These are phyloP conservation scores for Venturia aucupariae DNA, from an alignment of 2,329 filamentous ascomycete species.

Conservation along the genomic window DNA sequence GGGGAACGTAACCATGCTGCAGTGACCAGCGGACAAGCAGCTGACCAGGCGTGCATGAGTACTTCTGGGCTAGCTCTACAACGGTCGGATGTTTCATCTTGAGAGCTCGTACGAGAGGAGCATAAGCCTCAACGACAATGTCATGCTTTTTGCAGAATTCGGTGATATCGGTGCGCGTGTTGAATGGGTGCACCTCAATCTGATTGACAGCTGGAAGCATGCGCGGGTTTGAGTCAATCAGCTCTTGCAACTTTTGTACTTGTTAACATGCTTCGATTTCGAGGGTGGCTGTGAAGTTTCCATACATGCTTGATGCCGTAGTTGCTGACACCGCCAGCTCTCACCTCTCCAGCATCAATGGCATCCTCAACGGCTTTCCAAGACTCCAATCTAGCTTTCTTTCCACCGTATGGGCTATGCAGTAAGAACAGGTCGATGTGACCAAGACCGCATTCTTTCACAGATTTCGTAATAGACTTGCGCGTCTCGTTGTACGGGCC, in stretches of 20 bases:
- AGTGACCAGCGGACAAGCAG: constrained; percentile 70
- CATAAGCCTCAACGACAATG: constrained; percentile 71
- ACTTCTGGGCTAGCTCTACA: constrained; percentile 53
- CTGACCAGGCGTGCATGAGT: constrained; percentile 62
- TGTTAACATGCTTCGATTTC: neutral
- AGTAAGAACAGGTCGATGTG: constrained; percentile 75
- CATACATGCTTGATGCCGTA: constrained; percentile 65
- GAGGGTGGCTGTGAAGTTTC: constrained; percentile 15
- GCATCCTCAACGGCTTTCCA: constrained; percentile 74
- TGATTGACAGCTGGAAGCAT: constrained; percentile 66
- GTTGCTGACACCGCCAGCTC: constrained; percentile 66
- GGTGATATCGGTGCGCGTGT: constrained; percentile 59
- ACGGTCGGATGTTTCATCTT: constrained; percentile 61
- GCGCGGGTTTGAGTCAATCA: constrained; percentile 53
- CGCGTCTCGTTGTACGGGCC: constrained; percentile 59
- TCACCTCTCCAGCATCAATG: constrained; percentile 60
- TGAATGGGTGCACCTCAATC: constrained; percentile 69
- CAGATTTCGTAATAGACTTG: constrained; percentile 54
- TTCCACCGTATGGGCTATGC: constrained; percentile 71
- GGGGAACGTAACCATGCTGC: constrained; percentile 61
- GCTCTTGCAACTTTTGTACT: constrained; percentile 52
- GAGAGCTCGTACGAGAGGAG: constrained; percentile 62
- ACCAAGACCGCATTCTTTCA: constrained; percentile 56
- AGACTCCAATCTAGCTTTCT: constrained; percentile 55
- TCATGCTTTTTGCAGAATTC: constrained; percentile 54